phyloP scores from a whole-genome alignment of 169 alveolate species.

The Plasmodium knowlesi region DNA sequence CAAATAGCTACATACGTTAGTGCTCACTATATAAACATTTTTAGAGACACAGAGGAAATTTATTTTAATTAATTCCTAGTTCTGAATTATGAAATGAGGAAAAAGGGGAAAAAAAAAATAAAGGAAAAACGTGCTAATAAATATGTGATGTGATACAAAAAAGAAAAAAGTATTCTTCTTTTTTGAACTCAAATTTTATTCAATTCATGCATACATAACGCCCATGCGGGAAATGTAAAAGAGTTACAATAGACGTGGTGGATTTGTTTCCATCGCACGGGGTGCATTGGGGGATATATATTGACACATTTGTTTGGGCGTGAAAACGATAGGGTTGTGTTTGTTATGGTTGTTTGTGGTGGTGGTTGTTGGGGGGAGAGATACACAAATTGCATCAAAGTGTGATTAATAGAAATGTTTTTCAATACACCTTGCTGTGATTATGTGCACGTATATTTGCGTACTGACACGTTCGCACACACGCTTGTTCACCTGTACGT shows the following conservation, averaged over 20 bases:
- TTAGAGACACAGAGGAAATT: neutral
- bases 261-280: neutral
- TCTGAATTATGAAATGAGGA: neutral
- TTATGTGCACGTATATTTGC: neutral
- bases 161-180: neutral
- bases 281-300: neutral
- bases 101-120: neutral
- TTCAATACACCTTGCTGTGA: neutral
- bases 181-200: neutral
- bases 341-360: neutral
- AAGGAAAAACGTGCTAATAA: neutral
- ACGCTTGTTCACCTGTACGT: constrained; percentile 8
- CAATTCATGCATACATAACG: neutral
- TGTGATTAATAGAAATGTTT: neutral
- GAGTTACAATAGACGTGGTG: neutral
- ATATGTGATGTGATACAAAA: neutral
- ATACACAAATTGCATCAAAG: neutral
- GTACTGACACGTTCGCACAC: neutral
- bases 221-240: neutral
- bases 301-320: neutral
- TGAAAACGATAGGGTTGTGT: neutral
- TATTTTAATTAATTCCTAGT: constrained; percentile 16
- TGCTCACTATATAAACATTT: neutral
- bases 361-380: neutral
- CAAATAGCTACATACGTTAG: neutral